Evolutionary conservation across 2,329 filamentous ascomycete genomes (phyloP), one percentile per base, ranked within the genome.

Genomic region (Pseudocercospora cruenta): DNA sequence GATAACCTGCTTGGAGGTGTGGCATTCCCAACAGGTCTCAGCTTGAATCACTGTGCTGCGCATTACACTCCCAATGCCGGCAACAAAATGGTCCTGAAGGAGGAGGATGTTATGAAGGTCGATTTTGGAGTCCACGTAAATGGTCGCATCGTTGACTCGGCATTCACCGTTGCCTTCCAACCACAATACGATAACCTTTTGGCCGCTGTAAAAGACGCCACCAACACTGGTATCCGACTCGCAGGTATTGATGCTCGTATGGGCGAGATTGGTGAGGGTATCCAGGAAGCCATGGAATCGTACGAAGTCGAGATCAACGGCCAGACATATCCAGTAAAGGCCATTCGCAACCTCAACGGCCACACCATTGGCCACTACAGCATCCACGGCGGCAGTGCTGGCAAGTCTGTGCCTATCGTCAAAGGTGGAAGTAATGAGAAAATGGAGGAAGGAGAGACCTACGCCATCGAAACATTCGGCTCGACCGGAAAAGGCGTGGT

Each of bases 81-180:
- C 1, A 80, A 85, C 74, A 90, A 88, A 78, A 92, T 93, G 77
- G 86, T 90, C 73, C 80, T 93, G 36, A 82, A 95, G 65, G 83
- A 91, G 75, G 85, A 87, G 68, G 91, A 96, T 76, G 91, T 96
- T 39, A 86, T 94, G 85, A 94, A 92, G 79, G 88, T 94, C 7
- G 91, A 94, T 74, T 91, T 93, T 74, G 91, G 91, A 58, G 91
- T 94, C 31, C 91, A 94, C 76, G 85, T 94, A 74, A 91, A 91
- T 74, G 91, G 91, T 3, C 85, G 88, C 71, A 94, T 94, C 75
- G 90, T 94, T 65, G 91, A 94, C 81, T 91, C 88, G 70, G 91
- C 91, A 5, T 94, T 93, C 76, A 94, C 91, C 9, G 83, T 94
- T 79, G 84, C 90, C 0, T 94, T 92, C 75, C 89, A 94, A 73